Conservation (phyloP, 1,284 basidiomycete species). For the Lentinula novae-zelandiae region DNA sequence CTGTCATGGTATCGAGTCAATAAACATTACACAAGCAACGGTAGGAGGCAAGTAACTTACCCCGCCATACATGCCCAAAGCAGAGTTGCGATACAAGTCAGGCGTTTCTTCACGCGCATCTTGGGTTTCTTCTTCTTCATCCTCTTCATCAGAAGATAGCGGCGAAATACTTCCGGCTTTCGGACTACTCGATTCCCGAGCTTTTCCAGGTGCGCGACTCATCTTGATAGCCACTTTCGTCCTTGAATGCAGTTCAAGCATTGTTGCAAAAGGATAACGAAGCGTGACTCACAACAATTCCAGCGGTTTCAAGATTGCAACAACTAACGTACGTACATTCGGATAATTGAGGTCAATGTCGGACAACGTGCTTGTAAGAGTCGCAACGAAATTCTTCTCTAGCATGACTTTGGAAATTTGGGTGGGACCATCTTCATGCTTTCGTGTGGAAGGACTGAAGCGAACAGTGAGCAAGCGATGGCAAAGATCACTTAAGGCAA, state of each 20-base stretch:
- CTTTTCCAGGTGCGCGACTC: constrained; percentile 77
- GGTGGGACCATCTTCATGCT: constrained; percentile 80
- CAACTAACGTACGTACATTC: constrained; percentile 81
- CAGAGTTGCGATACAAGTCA: constrained; percentile 95
- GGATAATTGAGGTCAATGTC: constrained; percentile 98
- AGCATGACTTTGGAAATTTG: constrained; percentile 98
- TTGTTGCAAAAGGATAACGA: constrained; percentile 2
- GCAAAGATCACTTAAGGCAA: constrained; percentile 86
- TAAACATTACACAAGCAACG: not conserved
- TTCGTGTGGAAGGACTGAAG: constrained; percentile 55
- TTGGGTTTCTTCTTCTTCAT: constrained; percentile 57
- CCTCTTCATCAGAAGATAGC: constrained; percentile 59
- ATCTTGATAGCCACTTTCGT: constrained; percentile 98
- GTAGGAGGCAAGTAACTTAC: constrained; percentile 42
- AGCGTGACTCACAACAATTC: constrained; percentile 74
- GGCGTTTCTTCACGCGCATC: constrained; percentile 77
- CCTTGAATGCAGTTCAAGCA: constrained; percentile 34
- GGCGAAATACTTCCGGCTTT: constrained; percentile 58
- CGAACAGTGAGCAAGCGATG: constrained; percentile 84
- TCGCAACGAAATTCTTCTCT: constrained; percentile 94
- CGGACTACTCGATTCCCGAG: constrained; percentile 52
- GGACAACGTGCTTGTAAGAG: constrained; percentile 84
- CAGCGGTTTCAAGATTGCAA: constrained; percentile 83
- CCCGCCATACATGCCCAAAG: constrained; percentile 92
- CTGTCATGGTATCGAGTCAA: constrained; percentile 33